Base-by-base conservation (phyloP, 345 rosid species). In the Hibiscus trionum region DNA sequence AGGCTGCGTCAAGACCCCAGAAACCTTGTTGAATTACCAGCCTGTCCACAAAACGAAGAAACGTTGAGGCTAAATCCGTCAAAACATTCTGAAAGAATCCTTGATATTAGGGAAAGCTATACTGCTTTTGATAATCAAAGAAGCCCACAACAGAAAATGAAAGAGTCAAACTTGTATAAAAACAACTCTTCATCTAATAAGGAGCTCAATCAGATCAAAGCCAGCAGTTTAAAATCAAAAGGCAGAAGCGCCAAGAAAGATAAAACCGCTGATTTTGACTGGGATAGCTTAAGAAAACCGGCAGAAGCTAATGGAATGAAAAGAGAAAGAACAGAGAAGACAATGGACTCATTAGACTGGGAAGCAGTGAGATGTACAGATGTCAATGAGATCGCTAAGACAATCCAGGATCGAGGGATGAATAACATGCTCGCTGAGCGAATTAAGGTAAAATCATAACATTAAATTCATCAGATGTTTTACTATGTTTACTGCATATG, bases 351-450 rank as follows among this genome's bases (percentile, higher is more conserved):
- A 29, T 78, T 90, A 58, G 97, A 96, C 81, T 96, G 91, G 88
- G 94, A 96, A 70, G 88, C 96, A 17, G 81, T 93, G 71, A 87
- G 97, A 82, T 73, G 78, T 0, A 87, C 91, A 27, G 80, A 84
- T 57, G 88, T 88, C 46, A 70, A 73, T 31, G 81, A 89, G 77
- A 86, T 96, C 61, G 85, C 99, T 46, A 76, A 88, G 8, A 79
- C 93, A 56, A 96, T 93, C 46, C 91, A 83, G 79, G 96, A 81
- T 24, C 86, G 99, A 57, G 99, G 99, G 61, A 93, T 93, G 94
- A 93, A 95, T 82, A 85, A 89, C 72, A 77, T 84, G 83, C 93
- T 95, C 55, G 98, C 99, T 0, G 88, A 77, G 74, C 85, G 99
- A 75, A 93, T 95, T 69, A 83, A 95, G 98, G 99, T 92, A 78